Percentiles rank a stretch among this genome's conserved stretches.
phyloP scores from a whole-genome alignment of 2,329 filamentous ascomycete genomes.

The Alternaria brassicicola region DNA sequence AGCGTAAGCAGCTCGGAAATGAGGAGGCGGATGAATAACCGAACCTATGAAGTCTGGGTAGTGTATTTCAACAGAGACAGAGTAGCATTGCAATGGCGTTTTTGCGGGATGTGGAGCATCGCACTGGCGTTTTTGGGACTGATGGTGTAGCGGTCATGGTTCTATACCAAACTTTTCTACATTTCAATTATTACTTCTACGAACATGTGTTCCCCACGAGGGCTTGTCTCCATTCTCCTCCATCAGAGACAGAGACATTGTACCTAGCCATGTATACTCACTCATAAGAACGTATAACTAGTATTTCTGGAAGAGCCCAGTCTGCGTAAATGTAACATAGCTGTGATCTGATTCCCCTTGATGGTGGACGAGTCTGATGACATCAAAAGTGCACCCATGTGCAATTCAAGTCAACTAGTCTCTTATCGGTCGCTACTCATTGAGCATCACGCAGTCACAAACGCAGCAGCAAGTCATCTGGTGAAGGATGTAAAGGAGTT shows the following conservation, averaged over 20 bases:
- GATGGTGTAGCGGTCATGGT: background rate
- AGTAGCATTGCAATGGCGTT: background rate
- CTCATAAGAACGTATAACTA: background rate
- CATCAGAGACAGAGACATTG: background rate
- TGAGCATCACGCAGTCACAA: background rate
- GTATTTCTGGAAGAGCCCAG: background rate
- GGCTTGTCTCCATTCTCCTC: background rate
- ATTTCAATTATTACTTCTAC: background rate
- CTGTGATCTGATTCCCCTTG: too few species aligned
- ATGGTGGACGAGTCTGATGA: background rate
- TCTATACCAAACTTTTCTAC: background rate
- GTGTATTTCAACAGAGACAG: background rate
- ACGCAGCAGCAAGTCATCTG: background rate
- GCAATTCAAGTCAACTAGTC: background rate
- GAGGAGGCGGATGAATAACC: slow-evolving; percentile 34
- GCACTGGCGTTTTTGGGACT: background rate
- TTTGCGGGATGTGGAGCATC: background rate
- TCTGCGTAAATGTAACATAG: background rate
- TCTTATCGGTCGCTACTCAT: background rate
- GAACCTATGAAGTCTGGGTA: background rate
- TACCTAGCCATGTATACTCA: background rate
- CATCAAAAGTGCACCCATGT: background rate
- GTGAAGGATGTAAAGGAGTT: background rate
- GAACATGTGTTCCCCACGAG: background rate
- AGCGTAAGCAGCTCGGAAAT: slow-evolving; percentile 55